phyloP scores from a whole-genome alignment of 2,329 filamentous ascomycete genomes.

The Lasiodiplodia hormozganensis region DNA sequence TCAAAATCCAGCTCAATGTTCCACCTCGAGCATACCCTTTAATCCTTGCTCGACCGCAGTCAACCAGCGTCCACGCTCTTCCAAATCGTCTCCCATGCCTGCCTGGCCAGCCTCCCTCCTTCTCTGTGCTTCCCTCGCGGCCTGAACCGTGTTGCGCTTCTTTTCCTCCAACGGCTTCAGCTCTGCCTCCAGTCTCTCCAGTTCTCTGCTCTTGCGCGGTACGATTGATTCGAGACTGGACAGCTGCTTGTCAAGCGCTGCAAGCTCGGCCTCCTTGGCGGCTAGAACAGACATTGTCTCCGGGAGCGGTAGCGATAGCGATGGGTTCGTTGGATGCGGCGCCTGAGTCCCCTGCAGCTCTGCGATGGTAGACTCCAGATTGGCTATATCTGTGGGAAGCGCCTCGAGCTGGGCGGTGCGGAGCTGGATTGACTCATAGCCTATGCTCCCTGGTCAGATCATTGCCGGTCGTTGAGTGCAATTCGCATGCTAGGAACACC shows the following conservation, averaged over 20 bases:
- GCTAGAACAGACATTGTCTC: constrained; percentile 51
- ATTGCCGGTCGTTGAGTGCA: neutral
- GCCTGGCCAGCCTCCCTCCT: constrained; percentile 70
- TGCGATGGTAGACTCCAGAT: constrained; percentile 58
- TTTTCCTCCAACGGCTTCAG: constrained; percentile 72
- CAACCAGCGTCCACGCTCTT: constrained; percentile 78
- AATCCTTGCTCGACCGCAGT: constrained; percentile 70
- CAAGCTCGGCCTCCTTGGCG: constrained; percentile 50
- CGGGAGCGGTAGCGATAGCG: constrained; percentile 52
- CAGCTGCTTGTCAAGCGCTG: constrained; percentile 52
- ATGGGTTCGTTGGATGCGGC: constrained; percentile 46
- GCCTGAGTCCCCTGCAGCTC: constrained; percentile 50
- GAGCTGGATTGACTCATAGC: constrained; percentile 62
- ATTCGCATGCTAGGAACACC: constrained; percentile 36
- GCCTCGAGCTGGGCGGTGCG: constrained; percentile 59
- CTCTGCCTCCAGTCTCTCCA: constrained; percentile 72
- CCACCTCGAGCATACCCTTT: constrained; percentile 65
- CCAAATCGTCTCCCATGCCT: constrained; percentile 74
- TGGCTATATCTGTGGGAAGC: constrained; percentile 60
- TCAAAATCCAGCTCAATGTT: neutral
- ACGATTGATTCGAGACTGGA: constrained; percentile 64
- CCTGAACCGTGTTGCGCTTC: constrained; percentile 68
- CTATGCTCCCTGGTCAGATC: constrained; percentile 37
- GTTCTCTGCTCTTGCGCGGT: constrained; percentile 70
- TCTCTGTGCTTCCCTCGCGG: constrained; percentile 73